These are phyloP conservation scores for Penicillium turbatum DNA, from an alignment of 495 filamentous ascomycete species.

Conservation along the genomic window DNA sequence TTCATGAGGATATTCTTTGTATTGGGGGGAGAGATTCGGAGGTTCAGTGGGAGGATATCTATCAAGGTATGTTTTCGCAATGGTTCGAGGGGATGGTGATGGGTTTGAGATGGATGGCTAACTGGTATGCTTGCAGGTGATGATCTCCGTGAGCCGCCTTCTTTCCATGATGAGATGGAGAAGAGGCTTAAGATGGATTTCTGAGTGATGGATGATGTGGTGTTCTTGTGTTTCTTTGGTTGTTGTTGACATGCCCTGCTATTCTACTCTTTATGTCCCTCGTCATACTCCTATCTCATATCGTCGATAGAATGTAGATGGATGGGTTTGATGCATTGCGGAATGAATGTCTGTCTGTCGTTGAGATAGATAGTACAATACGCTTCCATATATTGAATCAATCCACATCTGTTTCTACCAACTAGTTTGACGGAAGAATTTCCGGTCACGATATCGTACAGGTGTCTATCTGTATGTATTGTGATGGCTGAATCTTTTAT, in stretches of 20 bases:
- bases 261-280: constrained; percentile 13
- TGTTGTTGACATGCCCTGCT: constrained; percentile 23
- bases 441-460: neutral
- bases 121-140: constrained; percentile 46
- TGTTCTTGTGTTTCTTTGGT: constrained; percentile 13
- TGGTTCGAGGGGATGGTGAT: neutral
- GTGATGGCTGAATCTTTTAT: neutral
- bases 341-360: neutral
- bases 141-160: constrained; percentile 55
- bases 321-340: constrained; percentile 2
- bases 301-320: constrained; percentile 21
- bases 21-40: constrained; percentile 64
- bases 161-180: constrained; percentile 94
- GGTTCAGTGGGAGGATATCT: constrained; percentile 90
- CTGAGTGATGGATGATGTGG: constrained; percentile 32
- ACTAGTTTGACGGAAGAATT: neutral
- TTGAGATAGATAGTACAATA: neutral
- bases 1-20: constrained; percentile 76
- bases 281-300: constrained; percentile 8
- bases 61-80: constrained; percentile 40
- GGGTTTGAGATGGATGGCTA: neutral
- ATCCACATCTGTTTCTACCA: constrained; percentile 12
- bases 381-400: constrained; percentile 1
- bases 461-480: neutral
- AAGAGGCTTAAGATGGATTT: constrained; percentile 72